Evolutionary conservation across 2,329 filamentous ascomycete species (phyloP).

Genomic region (Diaporthe velutina): DNA sequence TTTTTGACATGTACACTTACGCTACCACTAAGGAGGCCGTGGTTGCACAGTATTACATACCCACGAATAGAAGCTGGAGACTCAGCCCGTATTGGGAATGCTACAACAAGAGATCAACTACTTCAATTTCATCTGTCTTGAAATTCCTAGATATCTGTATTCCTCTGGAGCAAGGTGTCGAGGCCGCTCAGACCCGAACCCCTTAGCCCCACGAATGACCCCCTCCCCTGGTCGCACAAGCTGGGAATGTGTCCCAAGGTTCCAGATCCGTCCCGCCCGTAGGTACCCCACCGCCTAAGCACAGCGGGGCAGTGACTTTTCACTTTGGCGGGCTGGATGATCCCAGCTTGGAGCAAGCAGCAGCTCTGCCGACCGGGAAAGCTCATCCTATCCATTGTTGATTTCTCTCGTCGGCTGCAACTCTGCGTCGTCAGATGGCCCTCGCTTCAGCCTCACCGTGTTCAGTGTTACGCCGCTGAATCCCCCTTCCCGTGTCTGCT

Average conservation of each 20-base stretch:
- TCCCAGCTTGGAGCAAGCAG: constrained; percentile 6
- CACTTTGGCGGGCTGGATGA: not conserved
- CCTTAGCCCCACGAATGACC: not conserved
- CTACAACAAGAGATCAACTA: no score
- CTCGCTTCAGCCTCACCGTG: constrained; percentile 27
- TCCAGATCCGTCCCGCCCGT: not conserved
- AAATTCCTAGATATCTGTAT: no score
- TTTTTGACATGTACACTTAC: no score
- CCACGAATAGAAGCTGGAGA: no score
- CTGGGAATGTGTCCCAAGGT: not conserved
- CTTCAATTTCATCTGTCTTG: no score
- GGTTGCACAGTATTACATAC: no score
- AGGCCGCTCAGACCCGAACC: constrained; percentile 6
- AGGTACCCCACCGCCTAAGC: constrained; percentile 1
- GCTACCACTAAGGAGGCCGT: no score
- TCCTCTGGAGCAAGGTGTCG: not conserved
- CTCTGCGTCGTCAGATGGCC: constrained; percentile 27
- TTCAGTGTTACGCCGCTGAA: constrained; percentile 21
- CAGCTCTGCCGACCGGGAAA: constrained; percentile 19
- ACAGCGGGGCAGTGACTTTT: constrained; percentile 23
- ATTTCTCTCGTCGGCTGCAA: constrained; percentile 21
- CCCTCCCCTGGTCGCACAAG: constrained; percentile 2
- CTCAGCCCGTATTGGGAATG: no score
- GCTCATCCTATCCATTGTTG: constrained; percentile 20
- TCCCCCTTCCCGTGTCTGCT: not conserved